Evolutionary conservation across 208 protist genomes (phyloP), one percentile per base, ranked within the genome.

Genomic region (Acanthamoeba castellanii): DNA sequence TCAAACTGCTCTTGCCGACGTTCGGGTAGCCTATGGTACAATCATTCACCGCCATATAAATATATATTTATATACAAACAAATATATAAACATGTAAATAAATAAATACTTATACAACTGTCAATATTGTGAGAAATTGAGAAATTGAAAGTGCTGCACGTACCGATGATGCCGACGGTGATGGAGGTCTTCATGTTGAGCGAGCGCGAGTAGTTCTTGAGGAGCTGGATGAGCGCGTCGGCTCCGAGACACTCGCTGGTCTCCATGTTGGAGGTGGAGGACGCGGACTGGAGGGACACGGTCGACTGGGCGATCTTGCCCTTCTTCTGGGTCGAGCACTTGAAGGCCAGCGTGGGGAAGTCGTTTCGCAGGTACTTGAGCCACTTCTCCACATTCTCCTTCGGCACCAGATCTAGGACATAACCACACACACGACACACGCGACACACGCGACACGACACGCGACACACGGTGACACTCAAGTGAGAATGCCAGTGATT

Each of bases 1-100:
- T 99, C 34, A 99, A 97, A 57, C 98, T 99, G 47, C 97, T 98
- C 96, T 99, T 99, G 68, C 97, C 99, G 14, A 99, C 99, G 95
- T 99, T 99, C 42, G 99, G 99, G 95, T 99, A 99, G 50, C 99
- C 99, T 78, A 42, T 42, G n/a, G n/a, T 42, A 42, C 37, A 1
- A 3, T 42, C 1, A 42, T 42, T 42, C 37, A 42, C 37, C 37
- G 37, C 1, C 37, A 42, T 3, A 42, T 42, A 4, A 42, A 42
- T 42, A 42, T 42, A 22, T 34, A 30, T 34, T 11, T 11, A 52
- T 14, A 14, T 52, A 11, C 47, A 9, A 55, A 55, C 14, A 55
- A 55, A 20, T 11, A 55, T 55, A 55, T 55, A 55, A 9, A 20
- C 1, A 55, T 55, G 8, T 55, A 18, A 14, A 55, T 55, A 55